phyloP scores from a whole-genome alignment of 2,329 filamentous ascomycete genomes.

The Sclerotinia glacialis region DNA sequence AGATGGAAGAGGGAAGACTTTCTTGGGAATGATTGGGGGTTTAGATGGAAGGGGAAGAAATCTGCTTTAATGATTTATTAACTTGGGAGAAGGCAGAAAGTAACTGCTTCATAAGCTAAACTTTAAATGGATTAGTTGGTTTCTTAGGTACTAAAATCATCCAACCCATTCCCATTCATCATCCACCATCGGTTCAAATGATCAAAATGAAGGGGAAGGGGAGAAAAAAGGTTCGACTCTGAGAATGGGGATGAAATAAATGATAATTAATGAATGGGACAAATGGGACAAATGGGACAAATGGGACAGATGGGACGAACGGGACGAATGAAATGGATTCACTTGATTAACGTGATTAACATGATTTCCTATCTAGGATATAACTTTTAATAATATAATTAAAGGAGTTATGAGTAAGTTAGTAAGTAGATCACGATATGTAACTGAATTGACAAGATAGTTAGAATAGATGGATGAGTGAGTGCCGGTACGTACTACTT shows the following conservation, averaged over 20 bases:
- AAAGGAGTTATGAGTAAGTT: no score
- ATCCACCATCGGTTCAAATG: not conserved
- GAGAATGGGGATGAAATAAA: not conserved
- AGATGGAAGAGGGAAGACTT: not conserved
- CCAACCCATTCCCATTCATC: not conserved
- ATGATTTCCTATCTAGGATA: not conserved
- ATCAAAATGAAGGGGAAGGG: slow-evolving; percentile 2
- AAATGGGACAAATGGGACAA: not conserved
- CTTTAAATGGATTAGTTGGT: not conserved
- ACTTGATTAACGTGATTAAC: no score
- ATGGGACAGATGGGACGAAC: no score
- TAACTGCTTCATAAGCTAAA: slow-evolving; percentile 1
- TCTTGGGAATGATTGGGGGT: not conserved
- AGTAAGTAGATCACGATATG: no score
- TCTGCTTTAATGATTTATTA: slow-evolving; percentile 15
- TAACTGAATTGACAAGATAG: no score
- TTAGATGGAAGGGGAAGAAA: slow-evolving; percentile 7
- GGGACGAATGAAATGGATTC: not conserved
- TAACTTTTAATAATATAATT: not conserved
- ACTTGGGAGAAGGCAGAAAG: not conserved
- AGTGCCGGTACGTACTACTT: no score
- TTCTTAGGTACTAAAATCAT: not conserved
- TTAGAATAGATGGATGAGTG: no score
- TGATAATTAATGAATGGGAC: not conserved
- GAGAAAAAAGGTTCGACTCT: not conserved